Conservation (phyloP, 129 eudicot species). For the Flaveria bidentis region DNA sequence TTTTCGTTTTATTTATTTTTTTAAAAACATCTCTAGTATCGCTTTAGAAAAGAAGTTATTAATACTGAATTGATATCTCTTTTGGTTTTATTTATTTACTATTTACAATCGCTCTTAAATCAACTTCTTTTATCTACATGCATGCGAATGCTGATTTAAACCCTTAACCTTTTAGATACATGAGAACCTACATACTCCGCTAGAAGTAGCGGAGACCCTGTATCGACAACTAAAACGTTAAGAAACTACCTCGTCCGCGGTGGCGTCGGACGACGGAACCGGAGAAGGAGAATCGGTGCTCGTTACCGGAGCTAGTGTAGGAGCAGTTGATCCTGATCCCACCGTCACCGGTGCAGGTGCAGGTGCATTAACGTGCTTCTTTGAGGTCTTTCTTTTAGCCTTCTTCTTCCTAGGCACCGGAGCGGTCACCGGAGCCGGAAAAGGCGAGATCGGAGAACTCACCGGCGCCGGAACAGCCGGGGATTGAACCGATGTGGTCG, state of each 20-base stretch:
- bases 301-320: slow-evolving; percentile 53
- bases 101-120: too few species aligned
- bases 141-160: too few species aligned
- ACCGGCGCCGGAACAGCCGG: slow-evolving; percentile 33
- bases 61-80: too few species aligned
- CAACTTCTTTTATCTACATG: too few species aligned
- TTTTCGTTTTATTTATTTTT: too few species aligned
- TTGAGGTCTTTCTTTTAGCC: slow-evolving; percentile 34
- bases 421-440: slow-evolving; percentile 38
- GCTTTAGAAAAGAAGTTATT: too few species aligned
- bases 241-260: slow-evolving; percentile 47
- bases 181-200: too few species aligned
- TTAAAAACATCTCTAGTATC: too few species aligned
- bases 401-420: slow-evolving; percentile 46
- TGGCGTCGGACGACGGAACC: slow-evolving; percentile 34
- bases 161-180: too few species aligned
- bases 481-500: slow-evolving; percentile 41
- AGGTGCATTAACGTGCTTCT: slow-evolving; percentile 41
- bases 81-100: too few species aligned
- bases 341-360: slow-evolving; percentile 37
- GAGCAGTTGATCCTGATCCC: slow-evolving; percentile 44
- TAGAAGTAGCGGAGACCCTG: too few species aligned
- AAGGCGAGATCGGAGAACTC: slow-evolving; percentile 31
- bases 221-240: too few species aligned
- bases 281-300: slow-evolving; percentile 47